Evolutionary conservation across 1,139 yeast genomes (phyloP).

Genomic region (Maudiozyma humilis): DNA sequence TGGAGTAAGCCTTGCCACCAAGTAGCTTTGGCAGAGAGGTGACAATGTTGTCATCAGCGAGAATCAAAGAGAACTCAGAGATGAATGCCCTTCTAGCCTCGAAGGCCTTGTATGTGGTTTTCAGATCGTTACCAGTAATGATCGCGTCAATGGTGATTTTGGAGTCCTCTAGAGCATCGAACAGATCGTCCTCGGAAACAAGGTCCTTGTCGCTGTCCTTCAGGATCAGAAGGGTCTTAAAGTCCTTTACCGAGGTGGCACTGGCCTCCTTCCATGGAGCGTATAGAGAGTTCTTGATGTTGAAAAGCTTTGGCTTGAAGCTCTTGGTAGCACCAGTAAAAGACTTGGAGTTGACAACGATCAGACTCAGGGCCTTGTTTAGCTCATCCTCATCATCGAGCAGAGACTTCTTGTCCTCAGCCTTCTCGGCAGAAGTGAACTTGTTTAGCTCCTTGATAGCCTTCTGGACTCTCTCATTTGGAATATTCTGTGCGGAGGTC

Average conservation of each 20-base stretch:
- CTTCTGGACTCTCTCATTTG: conserved; percentile 22
- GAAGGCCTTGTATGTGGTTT: conserved; percentile 58
- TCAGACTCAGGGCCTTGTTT: conserved; percentile 46
- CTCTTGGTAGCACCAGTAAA: conserved; percentile 49
- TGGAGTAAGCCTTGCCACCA: conserved; percentile 79
- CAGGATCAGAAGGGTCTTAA: conserved; percentile 62
- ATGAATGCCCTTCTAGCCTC: conserved; percentile 64
- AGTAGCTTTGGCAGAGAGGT: conserved; percentile 73
- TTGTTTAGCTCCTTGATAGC: conserved; percentile 49
- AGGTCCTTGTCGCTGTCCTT: conserved; percentile 29
- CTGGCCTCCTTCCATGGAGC: conserved; percentile 28
- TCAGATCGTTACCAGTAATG: conserved; percentile 49
- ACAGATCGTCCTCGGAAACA: conserved; percentile 40
- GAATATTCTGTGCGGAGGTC: conserved; percentile 7
- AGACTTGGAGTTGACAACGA: conserved; percentile 44
- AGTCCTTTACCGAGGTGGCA: conserved; percentile 36
- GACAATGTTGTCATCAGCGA: conserved; percentile 76
- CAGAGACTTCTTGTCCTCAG: conserved; percentile 30
- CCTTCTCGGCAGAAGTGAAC: conserved; percentile 28
- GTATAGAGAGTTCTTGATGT: conserved; percentile 28
- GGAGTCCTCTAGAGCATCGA: conserved; percentile 52
- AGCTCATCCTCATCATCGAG: conserved; percentile 42
- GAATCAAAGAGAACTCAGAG: conserved; percentile 57
- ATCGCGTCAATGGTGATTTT: conserved; percentile 32
- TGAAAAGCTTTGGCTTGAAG: conserved; percentile 64